Percentiles rank a stretch among this genome's conserved stretches.
Conservation (phyloP, 768 basidiomycete species). For the Cystobasidium tubakii region DNA sequence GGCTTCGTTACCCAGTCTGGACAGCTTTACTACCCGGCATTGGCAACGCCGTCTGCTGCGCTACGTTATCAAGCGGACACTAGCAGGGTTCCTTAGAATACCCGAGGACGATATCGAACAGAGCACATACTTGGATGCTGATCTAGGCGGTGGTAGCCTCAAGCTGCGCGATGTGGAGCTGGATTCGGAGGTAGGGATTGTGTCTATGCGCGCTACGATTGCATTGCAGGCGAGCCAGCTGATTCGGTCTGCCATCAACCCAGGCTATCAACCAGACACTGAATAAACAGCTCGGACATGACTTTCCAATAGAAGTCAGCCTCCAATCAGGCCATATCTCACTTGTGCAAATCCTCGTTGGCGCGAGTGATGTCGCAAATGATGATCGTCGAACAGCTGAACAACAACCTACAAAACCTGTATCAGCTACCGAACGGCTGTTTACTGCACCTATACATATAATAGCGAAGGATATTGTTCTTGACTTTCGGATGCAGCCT, state of each 20-base stretch:
- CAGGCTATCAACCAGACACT: conserved; percentile 17
- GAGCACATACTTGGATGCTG: conserved; percentile 19
- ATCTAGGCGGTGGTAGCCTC: conserved; percentile 19
- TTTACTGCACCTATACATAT: conserved; percentile 26
- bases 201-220: not conserved
- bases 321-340: not conserved
- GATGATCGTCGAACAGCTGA: not conserved
- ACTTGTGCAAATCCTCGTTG: not conserved
- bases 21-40: conserved; percentile 23
- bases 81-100: conserved; percentile 1
- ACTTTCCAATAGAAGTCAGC: not conserved
- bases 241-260: not conserved
- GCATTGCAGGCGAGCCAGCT: not conserved
- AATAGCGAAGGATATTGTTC: not conserved
- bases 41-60: conserved; percentile 30
- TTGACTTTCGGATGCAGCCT: not conserved
- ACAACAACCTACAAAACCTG: not conserved
- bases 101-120: conserved; percentile 25
- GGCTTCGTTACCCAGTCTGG: conserved; percentile 8
- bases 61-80: conserved; percentile 22
- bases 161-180: conserved; percentile 26
- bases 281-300: not conserved
- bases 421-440: conserved; percentile 25
- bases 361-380: not conserved
- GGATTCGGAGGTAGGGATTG: not conserved